Percentiles rank a stretch among this genome's conserved stretches.
Evolutionary conservation across 2,329 filamentous ascomycete genomes (phyloP).

Genomic region (Cordyceps militaris): DNA sequence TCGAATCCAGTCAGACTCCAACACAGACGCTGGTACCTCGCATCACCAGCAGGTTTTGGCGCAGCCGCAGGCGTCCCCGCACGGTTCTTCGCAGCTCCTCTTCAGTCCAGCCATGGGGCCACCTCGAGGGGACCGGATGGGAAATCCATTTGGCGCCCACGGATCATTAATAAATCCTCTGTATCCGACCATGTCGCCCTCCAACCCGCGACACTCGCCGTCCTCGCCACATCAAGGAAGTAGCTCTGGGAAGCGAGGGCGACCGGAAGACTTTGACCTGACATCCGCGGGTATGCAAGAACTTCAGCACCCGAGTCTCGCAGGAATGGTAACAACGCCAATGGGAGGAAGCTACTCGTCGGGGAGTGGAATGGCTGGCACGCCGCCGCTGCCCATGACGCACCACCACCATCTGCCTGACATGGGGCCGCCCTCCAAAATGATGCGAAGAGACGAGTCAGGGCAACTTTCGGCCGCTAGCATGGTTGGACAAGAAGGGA

Average conservation of each 20-base stretch:
- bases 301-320: constrained; percentile 48
- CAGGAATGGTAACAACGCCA: constrained; percentile 46
- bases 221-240: constrained; percentile 28
- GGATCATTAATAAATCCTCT: constrained; percentile 44
- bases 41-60: constrained; percentile 8
- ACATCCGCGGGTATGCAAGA: constrained; percentile 43
- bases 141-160: constrained; percentile 44
- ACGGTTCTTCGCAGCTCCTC: constrained; percentile 10
- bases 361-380: constrained; percentile 18
- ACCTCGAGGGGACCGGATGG: constrained; percentile 48
- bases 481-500: constrained; percentile 77
- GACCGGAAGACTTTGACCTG: constrained; percentile 53
- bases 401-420: constrained; percentile 75
- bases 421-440: constrained; percentile 61
- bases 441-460: constrained; percentile 54
- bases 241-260: constrained; percentile 38
- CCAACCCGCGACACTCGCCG: constrained; percentile 24
- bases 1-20: constrained; percentile 10
- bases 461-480: constrained; percentile 59
- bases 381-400: constrained; percentile 17
- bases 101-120: constrained; percentile 37
- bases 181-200: constrained; percentile 43
- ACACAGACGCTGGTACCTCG: neutral
- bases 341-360: constrained; percentile 45
- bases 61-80: constrained; percentile 13